phyloP scores from a whole-genome alignment of 495 filamentous ascomycete species.

The Podospora conica region DNA sequence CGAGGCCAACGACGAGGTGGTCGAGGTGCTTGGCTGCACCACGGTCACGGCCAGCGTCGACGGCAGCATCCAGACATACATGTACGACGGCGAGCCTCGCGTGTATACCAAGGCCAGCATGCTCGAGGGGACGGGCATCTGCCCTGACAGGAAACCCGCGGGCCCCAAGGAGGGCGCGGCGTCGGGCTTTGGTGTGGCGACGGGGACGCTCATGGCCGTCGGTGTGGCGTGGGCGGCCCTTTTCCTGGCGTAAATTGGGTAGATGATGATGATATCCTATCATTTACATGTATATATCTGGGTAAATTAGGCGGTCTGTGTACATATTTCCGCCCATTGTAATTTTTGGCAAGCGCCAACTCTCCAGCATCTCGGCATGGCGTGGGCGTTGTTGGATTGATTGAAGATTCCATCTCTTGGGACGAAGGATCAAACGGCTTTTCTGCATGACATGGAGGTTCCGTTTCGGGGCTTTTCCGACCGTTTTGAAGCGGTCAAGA shows the following conservation, averaged over 20 bases:
- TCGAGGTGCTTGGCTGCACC: conserved; percentile 26
- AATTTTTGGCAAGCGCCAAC: not conserved
- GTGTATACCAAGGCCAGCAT: conserved; percentile 13
- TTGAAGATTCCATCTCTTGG: too few relatives aligned
- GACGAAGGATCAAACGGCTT: not conserved
- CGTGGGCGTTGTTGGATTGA: too few relatives aligned
- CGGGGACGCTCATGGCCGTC: conserved; percentile 15
- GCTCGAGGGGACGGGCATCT: conserved; percentile 22
- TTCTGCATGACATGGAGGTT: not conserved
- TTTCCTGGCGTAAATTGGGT: conserved; percentile 14
- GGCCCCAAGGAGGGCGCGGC: conserved; percentile 12
- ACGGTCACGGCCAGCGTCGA: conserved; percentile 17
- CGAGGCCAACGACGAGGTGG: conserved; percentile 20
- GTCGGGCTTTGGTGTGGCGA: not conserved
- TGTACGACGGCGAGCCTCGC: conserved; percentile 23
- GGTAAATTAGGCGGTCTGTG: not conserved
- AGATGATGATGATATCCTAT: not conserved
- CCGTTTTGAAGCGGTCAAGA: not conserved
- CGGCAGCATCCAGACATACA: conserved; percentile 21
- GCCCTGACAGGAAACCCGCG: conserved; percentile 15
- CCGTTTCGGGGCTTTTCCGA: not conserved
- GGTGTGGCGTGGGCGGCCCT: conserved; percentile 12
- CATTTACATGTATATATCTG: not conserved
- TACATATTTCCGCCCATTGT: not conserved
- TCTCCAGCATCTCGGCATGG: not conserved